These are phyloP conservation scores for Gonapodya prolifera DNA, from an alignment of 192 early-diverging fungal genomes.

Conservation along the genomic window DNA sequence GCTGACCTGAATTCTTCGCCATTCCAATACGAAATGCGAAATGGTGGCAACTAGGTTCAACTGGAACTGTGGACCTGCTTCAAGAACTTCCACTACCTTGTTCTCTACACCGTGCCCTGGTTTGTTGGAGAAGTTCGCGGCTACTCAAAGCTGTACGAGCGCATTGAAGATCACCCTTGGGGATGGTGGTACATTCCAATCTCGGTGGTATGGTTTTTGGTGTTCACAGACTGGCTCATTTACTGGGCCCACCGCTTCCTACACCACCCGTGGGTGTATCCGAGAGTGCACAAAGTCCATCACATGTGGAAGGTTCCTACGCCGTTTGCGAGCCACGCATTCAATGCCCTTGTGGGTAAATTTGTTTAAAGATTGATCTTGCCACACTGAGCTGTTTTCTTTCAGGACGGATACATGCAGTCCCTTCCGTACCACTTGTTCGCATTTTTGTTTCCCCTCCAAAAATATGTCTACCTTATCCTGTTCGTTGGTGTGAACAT, in stretches of 20 bases:
- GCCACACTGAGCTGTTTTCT: neutral
- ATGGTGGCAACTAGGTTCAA: neutral
- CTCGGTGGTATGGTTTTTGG: slow-evolving; percentile 59
- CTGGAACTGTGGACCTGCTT: slow-evolving; percentile 68
- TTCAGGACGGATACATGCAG: slow-evolving; percentile 82
- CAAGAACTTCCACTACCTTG: slow-evolving; percentile 67
- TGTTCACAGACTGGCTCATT: slow-evolving; percentile 88
- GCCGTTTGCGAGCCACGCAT: slow-evolving; percentile 90
- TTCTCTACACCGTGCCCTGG: slow-evolving; percentile 78
- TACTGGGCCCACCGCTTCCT: slow-evolving; percentile 94
- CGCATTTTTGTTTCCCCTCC: slow-evolving; percentile 82
- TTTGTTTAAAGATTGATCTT: neutral
- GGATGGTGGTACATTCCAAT: slow-evolving; percentile 63
- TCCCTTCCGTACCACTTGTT: slow-evolving; percentile 92
- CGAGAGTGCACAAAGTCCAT: slow-evolving; percentile 76
- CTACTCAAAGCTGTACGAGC: slow-evolving; percentile 73
- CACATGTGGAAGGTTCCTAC: slow-evolving; percentile 89
- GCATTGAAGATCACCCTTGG: slow-evolving; percentile 34
- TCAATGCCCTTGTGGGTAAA: slow-evolving; percentile 63
- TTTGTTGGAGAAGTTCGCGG: slow-evolving; percentile 82
- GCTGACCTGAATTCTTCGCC: neutral
- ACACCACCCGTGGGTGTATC: slow-evolving; percentile 84
- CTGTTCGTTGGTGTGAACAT: slow-evolving; percentile 81
- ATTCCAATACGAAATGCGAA: too few relatives aligned
- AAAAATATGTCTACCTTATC: slow-evolving; percentile 76